Evolutionary conservation across 345 rosid genomes (phyloP).

Genomic region (Camelina neglecta): DNA sequence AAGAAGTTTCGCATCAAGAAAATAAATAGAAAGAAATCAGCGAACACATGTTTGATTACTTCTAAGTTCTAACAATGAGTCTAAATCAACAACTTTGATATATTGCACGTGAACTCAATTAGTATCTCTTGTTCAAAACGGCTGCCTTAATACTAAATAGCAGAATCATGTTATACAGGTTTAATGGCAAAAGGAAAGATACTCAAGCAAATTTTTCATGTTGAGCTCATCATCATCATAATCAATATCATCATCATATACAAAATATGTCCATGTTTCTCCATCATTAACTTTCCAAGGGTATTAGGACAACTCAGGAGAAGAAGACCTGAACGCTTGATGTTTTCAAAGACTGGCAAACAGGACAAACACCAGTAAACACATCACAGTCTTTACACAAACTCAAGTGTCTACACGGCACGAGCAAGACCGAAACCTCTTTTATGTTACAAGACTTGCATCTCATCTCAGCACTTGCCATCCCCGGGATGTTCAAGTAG

Average conservation of each 20-base stretch:
- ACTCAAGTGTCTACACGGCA: constrained; percentile 92
- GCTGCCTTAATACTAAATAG: neutral
- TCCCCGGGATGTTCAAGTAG: constrained; percentile 51
- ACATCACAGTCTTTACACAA: constrained; percentile 80
- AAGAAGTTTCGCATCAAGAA: neutral
- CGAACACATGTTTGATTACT: neutral
- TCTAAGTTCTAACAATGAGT: neutral
- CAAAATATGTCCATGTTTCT: constrained; percentile 33
- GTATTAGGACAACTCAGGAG: constrained; percentile 30
- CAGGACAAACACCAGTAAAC: constrained; percentile 65
- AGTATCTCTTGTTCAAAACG: neutral
- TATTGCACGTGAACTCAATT: neutral
- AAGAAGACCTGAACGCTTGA: constrained; percentile 61
- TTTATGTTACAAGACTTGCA: constrained; percentile 72
- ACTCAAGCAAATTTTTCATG: neutral
- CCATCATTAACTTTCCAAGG: constrained; percentile 24
- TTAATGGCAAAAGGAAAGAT: constrained; percentile 9
- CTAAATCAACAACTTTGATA: neutral
- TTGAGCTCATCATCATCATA: constrained; percentile 7
- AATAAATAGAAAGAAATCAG: neutral
- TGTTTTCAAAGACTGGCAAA: constrained; percentile 73
- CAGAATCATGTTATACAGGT: neutral
- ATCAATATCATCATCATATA: constrained; percentile 11
- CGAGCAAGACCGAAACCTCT: constrained; percentile 71
- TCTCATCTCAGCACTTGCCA: constrained; percentile 46